These are phyloP conservation scores for Dipteronia sinensis DNA, from an alignment of 345 rosid genomes.

Conservation along the genomic window DNA sequence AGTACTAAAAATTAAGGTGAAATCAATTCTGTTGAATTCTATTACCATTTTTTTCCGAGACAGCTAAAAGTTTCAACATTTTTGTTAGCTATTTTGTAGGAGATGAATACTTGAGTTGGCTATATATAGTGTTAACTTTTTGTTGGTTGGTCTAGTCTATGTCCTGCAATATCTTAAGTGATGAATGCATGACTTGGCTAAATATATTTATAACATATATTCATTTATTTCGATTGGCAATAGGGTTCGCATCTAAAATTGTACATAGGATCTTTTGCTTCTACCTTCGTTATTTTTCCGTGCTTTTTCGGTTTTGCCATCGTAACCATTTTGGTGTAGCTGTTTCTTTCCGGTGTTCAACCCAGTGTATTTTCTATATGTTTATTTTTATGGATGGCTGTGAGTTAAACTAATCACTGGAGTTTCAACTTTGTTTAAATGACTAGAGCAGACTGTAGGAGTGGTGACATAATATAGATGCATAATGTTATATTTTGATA, in stretches of 20 bases:
- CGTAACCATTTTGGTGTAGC: not conserved
- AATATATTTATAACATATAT: not conserved
- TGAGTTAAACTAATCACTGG: not conserved
- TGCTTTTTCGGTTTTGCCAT: not conserved
- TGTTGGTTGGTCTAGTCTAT: not conserved
- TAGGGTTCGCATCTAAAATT: not conserved
- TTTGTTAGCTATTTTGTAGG: not conserved
- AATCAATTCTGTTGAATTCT: not conserved
- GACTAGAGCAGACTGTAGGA: not conserved
- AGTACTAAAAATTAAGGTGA: not conserved
- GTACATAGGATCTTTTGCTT: not conserved
- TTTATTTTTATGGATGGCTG: not conserved
- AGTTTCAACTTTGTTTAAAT: not conserved
- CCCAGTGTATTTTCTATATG: not conserved
- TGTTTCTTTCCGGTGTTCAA: not conserved
- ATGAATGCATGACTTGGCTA: not conserved
- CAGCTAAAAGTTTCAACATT: not conserved
- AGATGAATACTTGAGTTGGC: slow-evolving; percentile 1
- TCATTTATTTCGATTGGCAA: too few species aligned
- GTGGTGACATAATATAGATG: not conserved
- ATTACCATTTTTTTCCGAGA: slow-evolving; percentile 4
- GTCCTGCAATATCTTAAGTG: not conserved
- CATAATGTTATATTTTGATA: not conserved
- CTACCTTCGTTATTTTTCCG: not conserved
- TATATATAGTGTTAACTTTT: not conserved